A percentile compares a stretch with the other conserved stretches of the same genome.
Evolutionary conservation across 208 protist genomes (phyloP).

Genomic region (Vickermania ingenoplastis): DNA sequence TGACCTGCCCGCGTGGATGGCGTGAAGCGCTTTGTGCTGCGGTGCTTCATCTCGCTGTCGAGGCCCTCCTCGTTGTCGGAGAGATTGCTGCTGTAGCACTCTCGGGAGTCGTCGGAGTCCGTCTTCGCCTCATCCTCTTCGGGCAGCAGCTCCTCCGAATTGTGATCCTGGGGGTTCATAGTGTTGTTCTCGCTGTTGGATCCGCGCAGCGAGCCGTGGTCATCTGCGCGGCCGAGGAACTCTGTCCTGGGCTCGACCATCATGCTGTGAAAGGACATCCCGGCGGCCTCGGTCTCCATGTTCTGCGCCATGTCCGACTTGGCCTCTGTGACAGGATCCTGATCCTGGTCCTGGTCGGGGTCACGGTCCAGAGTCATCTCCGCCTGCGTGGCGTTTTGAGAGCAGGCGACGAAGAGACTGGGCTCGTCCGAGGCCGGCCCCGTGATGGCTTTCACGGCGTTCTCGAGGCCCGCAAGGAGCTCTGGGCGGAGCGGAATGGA

Average conservation of each 20-base stretch:
- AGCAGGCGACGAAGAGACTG: background rate
- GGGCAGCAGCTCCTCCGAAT: background rate
- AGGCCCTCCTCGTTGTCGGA: background rate
- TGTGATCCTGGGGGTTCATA: background rate
- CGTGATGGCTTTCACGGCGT: background rate
- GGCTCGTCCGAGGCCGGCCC: background rate
- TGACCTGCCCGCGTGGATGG: too few relatives aligned
- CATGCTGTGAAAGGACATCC: slow-evolving; percentile 1
- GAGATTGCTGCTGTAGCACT: background rate
- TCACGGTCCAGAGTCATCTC: background rate
- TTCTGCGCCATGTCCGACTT: too few relatives aligned
- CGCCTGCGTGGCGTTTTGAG: background rate
- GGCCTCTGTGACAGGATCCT: too few relatives aligned
- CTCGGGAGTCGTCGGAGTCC: background rate
- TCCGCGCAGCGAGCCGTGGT: background rate
- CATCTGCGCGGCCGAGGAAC: background rate
- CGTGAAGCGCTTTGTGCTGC: background rate
- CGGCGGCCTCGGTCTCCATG: background rate
- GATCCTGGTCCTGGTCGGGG: background rate
- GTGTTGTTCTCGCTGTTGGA: background rate
- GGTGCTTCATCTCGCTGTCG: background rate
- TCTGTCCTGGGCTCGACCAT: background rate
- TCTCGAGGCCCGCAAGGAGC: background rate
- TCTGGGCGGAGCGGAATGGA: background rate
- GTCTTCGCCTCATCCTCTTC: background rate